Evolutionary conservation across 805 yeast species (phyloP), one percentile per base, ranked within the genome.

Genomic region (Kazachstania africana): DNA sequence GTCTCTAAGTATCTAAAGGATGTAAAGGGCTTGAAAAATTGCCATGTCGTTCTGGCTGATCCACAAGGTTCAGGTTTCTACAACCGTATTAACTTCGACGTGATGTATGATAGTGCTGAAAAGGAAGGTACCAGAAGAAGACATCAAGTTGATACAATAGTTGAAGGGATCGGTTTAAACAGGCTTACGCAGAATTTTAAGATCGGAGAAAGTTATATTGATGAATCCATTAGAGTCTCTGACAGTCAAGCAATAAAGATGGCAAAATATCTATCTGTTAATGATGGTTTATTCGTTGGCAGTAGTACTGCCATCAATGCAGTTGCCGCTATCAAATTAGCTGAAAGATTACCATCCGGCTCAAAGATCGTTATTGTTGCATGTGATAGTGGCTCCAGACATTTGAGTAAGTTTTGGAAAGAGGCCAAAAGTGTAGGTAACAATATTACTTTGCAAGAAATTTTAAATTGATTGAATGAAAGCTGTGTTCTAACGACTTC

Each of bases 11-110:
- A 66, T 55, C 64, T 88, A 45, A 83, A 76, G 47, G 71, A 65
- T 33, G 80, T 72, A 45, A 69, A 63, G 31, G 50, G 60, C 23
- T 27, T 50, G 2, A n/a, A n/a, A n/a, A 47, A 62, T 12, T 48
- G 78, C 1, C 62, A 57, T 27, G 68, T 78, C 1, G 66, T 82
- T 3, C 60, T 91, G 19, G 95, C 96, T 0, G 98, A 88, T 55
- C 97, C 97, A 1, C 96, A 84, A 47, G 98, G 98, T 0, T 77
- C 91, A 12, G 98, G 98, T 0, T 68, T 91, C 40, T 81, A 68
- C 48, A 84, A 88, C 57, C 62, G 94, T 37, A 72, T 88, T 31
- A 82, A 82, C 46, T 74, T 61, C 47, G 97, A 96, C 2, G 97
- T 88, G 3, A 85, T 91, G 96, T 88, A 83, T 53, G 94, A 87